phyloP scores from a whole-genome alignment of 2,329 filamentous ascomycete species.

The Xylaria sp. region DNA sequence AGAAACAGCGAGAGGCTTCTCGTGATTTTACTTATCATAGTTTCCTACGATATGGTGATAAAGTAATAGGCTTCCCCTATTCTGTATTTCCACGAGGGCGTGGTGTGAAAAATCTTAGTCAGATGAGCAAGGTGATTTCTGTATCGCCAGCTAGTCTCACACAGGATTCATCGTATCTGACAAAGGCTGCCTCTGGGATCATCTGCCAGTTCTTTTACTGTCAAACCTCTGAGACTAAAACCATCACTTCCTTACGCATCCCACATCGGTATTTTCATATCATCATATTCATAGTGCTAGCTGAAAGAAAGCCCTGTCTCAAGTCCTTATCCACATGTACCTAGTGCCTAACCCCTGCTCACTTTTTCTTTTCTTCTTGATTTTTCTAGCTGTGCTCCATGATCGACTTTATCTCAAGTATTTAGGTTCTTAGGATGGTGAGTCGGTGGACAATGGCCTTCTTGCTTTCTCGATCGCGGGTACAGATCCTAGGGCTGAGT shows the following conservation, averaged over 20 bases:
- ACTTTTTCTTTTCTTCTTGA: neutral
- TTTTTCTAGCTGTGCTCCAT: neutral
- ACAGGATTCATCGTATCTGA: neutral
- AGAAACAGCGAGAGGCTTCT: too few relatives aligned
- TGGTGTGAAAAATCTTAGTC: neutral
- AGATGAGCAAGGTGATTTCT: neutral
- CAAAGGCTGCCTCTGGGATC: neutral
- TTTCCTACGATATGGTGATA: too few relatives aligned
- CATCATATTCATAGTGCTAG: slow-evolving; percentile 1
- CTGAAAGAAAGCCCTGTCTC: neutral
- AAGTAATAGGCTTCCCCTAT: neutral
- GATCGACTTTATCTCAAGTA: neutral
- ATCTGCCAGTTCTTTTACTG: neutral
- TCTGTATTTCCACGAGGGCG: too few relatives aligned
- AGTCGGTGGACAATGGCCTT: neutral
- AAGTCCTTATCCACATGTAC: neutral
- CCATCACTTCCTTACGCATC: neutral
- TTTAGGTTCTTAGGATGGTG: neutral
- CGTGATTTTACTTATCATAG: too few relatives aligned
- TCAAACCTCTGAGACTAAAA: neutral
- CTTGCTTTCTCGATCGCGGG: neutral
- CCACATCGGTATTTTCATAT: neutral
- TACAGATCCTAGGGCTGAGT: neutral
- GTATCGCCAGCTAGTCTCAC: neutral
- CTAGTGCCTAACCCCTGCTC: neutral